Base-by-base conservation (phyloP, 2,329 filamentous ascomycete species). In the Fusarium sterilihyphosum region DNA sequence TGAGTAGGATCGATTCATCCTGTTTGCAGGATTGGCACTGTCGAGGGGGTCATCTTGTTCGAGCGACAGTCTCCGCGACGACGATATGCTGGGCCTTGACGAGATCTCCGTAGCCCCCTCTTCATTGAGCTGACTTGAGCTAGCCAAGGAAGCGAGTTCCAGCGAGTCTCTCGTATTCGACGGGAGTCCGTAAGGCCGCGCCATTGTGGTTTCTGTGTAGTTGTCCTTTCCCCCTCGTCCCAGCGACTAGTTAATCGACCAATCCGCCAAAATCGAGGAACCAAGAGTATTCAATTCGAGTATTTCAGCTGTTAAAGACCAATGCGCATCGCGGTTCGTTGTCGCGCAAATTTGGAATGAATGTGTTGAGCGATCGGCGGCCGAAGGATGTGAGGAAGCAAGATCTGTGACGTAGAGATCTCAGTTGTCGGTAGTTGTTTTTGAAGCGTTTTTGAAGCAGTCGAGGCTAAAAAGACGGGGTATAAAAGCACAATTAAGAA, bases 61-160 rank as follows among this genome's bases (percentile, higher is more conserved):
- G 79, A 98, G 91, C 46, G 96, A 99, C 61, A 97, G 88, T 77
- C 94, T 92, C 75, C 95, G 93, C 68, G 96, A 98, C n/a, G 96
- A 98, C 20, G 95, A 94, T 78, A 95, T 91, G 77, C 94, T 96
- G n/a, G 93, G 94, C 44, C 91, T 90, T 6, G 95, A 98, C 46
- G 92, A 89, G n/a, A 88, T 86, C 53, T 92, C 90, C 17, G 88
- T 88, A 54, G 85, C 88, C 24, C 88, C 90, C 72, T 88, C 88
- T 56, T 89, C 89, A 65, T 83, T 79, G 61, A 77, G 61, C 49
- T 83, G 80, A 77, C 93, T 94, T 43, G 93, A 95, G 71, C 94
- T 97, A 69, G 96, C 96, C 73, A 99, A 91, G 61, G 95, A 98
- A 70, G 95, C 96, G 67, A 99, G 92, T 86, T 99, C 96, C 80